These are phyloP conservation scores for Penicillium turbatum DNA, from an alignment of 495 filamentous ascomycete genomes.

Conservation along the genomic window DNA sequence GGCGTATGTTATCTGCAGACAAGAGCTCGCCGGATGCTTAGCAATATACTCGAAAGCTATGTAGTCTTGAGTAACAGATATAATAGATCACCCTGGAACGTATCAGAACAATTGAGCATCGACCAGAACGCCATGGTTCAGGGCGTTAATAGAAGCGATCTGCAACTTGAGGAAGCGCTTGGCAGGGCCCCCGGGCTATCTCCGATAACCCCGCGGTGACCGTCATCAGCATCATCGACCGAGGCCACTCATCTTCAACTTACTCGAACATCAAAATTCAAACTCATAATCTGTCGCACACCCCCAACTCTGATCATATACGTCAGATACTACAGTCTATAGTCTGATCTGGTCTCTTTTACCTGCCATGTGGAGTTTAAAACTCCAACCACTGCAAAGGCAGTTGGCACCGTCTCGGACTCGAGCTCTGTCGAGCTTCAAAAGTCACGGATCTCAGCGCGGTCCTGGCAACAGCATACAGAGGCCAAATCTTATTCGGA, in stretches of 20 bases:
- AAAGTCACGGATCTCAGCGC: conserved; percentile 24
- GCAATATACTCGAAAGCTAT: no score
- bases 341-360: not conserved
- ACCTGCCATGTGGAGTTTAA: conserved; percentile 30
- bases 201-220: conserved; percentile 32
- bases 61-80: no score
- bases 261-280: not conserved
- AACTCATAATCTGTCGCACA: not conserved
- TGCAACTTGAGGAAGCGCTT: not conserved
- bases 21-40: no score
- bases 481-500: conserved; percentile 21
- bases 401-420: conserved; percentile 21
- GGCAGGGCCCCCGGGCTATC: conserved; percentile 18
- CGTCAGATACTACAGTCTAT: not conserved
- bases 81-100: no score
- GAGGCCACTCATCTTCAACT: not conserved
- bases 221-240: conserved; percentile 20
- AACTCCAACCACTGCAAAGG: conserved; percentile 21
- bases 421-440: conserved; percentile 32
- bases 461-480: conserved; percentile 33
- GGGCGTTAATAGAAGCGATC: not conserved
- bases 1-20: no score
- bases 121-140: not conserved
- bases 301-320: not conserved
- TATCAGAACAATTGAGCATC: not conserved